Percentiles rank a stretch among this genome's conserved stretches.
Evolutionary conservation across 2,329 filamentous ascomycete species (phyloP).

Genomic region (Monilinia vaccinii-corymbosi): DNA sequence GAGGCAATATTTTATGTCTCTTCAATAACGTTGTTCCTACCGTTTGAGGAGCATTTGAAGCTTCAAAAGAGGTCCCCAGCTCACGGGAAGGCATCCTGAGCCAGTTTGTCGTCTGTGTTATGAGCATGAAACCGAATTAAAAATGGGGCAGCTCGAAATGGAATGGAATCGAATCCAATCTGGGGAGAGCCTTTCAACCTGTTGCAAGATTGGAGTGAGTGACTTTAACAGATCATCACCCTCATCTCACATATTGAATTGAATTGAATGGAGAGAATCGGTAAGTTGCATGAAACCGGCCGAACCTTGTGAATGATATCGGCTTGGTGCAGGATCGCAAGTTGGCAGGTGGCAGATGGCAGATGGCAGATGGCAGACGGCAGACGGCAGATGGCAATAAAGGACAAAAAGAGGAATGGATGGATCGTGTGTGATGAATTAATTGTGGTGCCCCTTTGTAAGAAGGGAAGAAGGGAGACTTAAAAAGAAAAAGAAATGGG

Average conservation of each 20-base stretch:
- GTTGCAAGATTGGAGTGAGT: not conserved
- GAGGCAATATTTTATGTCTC: constrained; percentile 28
- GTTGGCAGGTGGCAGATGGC: not conserved
- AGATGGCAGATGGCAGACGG: too few relatives aligned
- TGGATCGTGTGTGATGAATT: too few relatives aligned
- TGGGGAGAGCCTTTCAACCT: not conserved
- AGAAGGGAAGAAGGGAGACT: too few relatives aligned
- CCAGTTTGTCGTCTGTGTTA: constrained; percentile 28
- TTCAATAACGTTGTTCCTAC: constrained; percentile 26
- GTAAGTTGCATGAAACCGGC: constrained; percentile 4
- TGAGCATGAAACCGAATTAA: constrained; percentile 26
- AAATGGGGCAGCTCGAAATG: not conserved
- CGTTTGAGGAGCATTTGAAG: constrained; percentile 21
- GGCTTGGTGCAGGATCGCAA: constrained; percentile 7
- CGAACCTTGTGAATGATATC: constrained; percentile 1
- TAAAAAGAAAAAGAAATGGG: too few relatives aligned
- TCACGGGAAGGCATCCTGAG: constrained; percentile 28
- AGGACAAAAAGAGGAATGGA: too few relatives aligned
- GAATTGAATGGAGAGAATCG: not conserved
- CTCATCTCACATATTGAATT: not conserved
- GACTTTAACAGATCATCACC: not conserved
- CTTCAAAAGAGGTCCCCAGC: constrained; percentile 22
- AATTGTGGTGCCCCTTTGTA: too few relatives aligned
- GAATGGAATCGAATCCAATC: not conserved
- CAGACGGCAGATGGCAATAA: too few relatives aligned